Percentiles rank a stretch among this genome's conserved stretches.
phyloP scores from a whole-genome alignment of 352 stramenopile genomes.

The Aphanomyces stellatus region DNA sequence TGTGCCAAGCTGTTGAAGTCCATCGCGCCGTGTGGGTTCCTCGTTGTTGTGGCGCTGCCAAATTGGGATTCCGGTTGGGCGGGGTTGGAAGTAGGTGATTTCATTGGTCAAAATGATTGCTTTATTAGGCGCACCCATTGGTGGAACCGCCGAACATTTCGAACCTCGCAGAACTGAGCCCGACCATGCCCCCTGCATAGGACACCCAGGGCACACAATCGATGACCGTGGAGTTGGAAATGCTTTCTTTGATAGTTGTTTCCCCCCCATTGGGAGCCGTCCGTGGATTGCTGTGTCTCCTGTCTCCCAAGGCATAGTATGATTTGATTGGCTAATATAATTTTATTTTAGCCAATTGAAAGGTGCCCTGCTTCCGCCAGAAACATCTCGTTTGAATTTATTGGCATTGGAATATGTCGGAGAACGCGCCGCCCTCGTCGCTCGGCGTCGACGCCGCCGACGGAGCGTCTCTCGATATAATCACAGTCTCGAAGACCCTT shows the following conservation, averaged over 20 bases:
- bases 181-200: no score
- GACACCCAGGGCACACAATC: no score
- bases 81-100: no score
- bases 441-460: not conserved
- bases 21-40: not conserved
- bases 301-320: not conserved
- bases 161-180: no score
- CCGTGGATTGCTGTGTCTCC: not conserved
- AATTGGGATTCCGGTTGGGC: not conserved
- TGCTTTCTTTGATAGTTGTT: no score
- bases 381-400: conserved; percentile 7
- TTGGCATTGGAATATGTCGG: not conserved
- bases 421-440: not conserved
- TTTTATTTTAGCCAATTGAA: conserved; percentile 15
- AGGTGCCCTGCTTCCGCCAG: not conserved
- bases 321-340: conserved; percentile 10
- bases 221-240: no score
- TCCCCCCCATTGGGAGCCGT: no score
- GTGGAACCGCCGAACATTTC: no score
- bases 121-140: no score
- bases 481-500: not conserved
- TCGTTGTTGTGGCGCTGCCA: not conserved
- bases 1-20: not conserved
- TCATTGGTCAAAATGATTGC: conserved; percentile 6
- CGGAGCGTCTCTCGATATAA: not conserved